A percentile compares a stretch with the other conserved stretches of the same genome.
These are phyloP conservation scores for Kuraishia floccosa DNA, from an alignment of 805 yeast species.

Conservation along the genomic window DNA sequence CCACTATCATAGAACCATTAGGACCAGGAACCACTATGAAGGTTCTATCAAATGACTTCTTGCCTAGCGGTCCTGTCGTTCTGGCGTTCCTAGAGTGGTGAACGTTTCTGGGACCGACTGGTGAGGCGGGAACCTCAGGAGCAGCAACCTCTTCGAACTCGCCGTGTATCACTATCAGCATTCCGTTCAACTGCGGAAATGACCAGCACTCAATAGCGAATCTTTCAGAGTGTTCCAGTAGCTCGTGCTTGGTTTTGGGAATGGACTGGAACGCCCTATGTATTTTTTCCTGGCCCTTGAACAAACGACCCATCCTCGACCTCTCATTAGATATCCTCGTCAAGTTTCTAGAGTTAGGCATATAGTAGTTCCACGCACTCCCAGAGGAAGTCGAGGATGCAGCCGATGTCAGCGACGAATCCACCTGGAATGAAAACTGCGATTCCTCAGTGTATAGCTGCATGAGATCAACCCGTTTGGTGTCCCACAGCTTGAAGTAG, in stretches of 20 bases:
- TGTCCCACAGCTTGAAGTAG: conserved; percentile 75
- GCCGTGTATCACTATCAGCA: conserved; percentile 77
- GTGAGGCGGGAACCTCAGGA: conserved; percentile 29
- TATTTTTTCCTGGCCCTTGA: conserved; percentile 61
- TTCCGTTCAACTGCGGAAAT: conserved; percentile 61
- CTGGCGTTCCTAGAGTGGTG: no score
- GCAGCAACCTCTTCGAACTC: conserved; percentile 58
- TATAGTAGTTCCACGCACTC: conserved; percentile 50
- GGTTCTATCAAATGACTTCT: conserved; percentile 78
- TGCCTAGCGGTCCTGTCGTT: conserved; percentile 32
- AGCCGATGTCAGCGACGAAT: conserved; percentile 37
- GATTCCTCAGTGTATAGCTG: conserved; percentile 74
- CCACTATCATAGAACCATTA: conserved; percentile 65
- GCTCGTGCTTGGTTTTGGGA: conserved; percentile 71
- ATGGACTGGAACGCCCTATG: conserved; percentile 46
- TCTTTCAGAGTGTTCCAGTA: conserved; percentile 47
- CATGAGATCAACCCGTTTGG: conserved; percentile 57
- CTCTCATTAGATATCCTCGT: conserved; percentile 45
- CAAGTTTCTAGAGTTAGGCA: conserved; percentile 69
- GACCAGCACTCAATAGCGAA: conserved; percentile 76
- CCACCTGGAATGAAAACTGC: conserved; percentile 73
- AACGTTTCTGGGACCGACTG: neutral
- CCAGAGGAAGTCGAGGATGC: conserved; percentile 4
- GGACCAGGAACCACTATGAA: conserved; percentile 66
- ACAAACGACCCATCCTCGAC: conserved; percentile 46